phyloP scores from a whole-genome alignment of 345 rosid genomes.

The Eucalyptus fibrosa region DNA sequence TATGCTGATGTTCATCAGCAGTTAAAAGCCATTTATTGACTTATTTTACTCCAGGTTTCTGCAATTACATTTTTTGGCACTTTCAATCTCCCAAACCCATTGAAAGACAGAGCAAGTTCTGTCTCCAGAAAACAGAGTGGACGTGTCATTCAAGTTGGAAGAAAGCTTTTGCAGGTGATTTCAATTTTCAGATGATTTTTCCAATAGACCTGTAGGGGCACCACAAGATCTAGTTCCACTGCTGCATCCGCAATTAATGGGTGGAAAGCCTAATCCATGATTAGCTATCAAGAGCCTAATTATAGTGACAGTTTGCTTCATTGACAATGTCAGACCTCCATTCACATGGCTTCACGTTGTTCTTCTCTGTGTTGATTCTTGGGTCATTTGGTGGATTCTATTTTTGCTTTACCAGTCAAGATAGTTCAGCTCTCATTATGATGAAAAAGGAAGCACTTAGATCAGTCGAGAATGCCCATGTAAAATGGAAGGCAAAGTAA shows the following conservation, averaged over 20 bases:
- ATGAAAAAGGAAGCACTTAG: not conserved
- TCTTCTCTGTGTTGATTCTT: not conserved
- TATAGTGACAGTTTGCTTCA: not conserved
- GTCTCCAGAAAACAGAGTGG: conserved; percentile 20
- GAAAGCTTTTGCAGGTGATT: conserved; percentile 66
- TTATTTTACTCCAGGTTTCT: conserved; percentile 31
- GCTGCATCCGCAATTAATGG: not conserved
- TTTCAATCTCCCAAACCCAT: conserved; percentile 17
- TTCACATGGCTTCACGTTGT: not conserved
- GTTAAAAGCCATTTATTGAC: not conserved
- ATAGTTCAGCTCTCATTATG: not conserved
- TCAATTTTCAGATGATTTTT: not conserved
- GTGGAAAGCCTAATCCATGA: not conserved
- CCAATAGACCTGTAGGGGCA: not conserved
- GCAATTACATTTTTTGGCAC: conserved; percentile 39
- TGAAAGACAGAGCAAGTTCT: conserved; percentile 1
- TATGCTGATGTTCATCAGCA: not conserved
- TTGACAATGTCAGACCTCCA: not conserved
- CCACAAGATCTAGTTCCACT: not conserved
- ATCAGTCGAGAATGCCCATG: not conserved
- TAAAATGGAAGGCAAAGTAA: not conserved
- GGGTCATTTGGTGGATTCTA: not conserved
- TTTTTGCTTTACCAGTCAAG: not conserved
- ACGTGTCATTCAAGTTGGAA: conserved; percentile 27
- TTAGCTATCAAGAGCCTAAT: not conserved